Base-by-base conservation (phyloP, 2,329 filamentous ascomycete species). In the Juglanconis juglandina region DNA sequence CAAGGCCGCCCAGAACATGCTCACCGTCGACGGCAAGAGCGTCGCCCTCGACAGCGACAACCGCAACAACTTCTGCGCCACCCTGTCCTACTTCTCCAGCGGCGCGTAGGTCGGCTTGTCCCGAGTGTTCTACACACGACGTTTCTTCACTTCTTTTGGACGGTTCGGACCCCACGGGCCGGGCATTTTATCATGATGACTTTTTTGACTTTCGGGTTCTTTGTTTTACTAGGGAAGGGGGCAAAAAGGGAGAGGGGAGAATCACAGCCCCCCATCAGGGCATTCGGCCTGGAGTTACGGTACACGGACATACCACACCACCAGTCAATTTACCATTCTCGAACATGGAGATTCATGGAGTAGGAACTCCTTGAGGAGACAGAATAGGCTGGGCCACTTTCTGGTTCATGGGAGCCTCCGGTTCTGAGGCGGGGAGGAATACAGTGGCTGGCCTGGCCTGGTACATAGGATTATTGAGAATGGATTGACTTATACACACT, bases 1-100 rank as follows among this genome's bases (percentile, higher is more conserved):
- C 64, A 92, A 92, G 79, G 89, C 89, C 3, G 81, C 86, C 30
- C 78, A 82, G 55, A 91, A 90, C 75, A 92, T 92, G 88, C 76
- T 92, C 62, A 87, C 82, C 1, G 70, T 88, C 17, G 77, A 89
- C 66, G 86, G 86, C 44, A 66, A 79, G 68, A 73, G 77, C 13
- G 76, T 76, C 1, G 83, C 81, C 52, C 71, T 83, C 4, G 84
- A 87, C 66, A 73, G 72, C 55, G 84, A 88, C 71, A 89, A 90
- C 74, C 77, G 83, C 59, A 88, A 86, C 72, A 86, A 79, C 66
- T 90, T 87, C 68, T 87, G 86, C 66, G 84, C 83, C 4, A 83
- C 85, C 33, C 73, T 89, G 61, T 83, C 84, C 33, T 67, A 78
- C 53, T 87, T 86, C 70, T 67, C 53, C 51, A 72, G 58, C 64